Evolutionary conservation across 140 eudicot genomes (phyloP).

Genomic region (Bidens hawaiensis): DNA sequence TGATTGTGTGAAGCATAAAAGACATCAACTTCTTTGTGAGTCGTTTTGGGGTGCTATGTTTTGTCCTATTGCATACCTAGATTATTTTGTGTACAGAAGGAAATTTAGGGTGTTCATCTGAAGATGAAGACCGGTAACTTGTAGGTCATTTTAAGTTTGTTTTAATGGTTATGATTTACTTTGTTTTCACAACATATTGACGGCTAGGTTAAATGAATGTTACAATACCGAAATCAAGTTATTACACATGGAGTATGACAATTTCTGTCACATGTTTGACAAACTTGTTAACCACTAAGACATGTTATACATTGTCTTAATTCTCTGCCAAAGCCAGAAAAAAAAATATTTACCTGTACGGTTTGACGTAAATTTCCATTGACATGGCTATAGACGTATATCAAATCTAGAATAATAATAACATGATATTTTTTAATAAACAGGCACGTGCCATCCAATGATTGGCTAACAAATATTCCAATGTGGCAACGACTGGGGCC

Average conservation of each 20-base stretch:
- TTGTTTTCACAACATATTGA: not conserved
- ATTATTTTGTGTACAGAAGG: too few relatives aligned
- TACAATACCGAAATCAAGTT: not conserved
- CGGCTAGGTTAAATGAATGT: not conserved
- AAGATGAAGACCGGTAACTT: not conserved
- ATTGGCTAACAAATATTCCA: constrained; percentile 20
- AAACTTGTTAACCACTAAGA: not conserved
- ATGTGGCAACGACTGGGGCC: constrained; percentile 18
- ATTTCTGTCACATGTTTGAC: too few relatives aligned
- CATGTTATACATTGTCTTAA: not conserved
- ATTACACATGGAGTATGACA: not conserved
- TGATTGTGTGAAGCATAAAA: not conserved
- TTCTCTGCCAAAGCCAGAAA: too few relatives aligned
- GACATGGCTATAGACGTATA: too few relatives aligned
- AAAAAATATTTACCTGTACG: too few relatives aligned
- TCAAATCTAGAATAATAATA: too few relatives aligned
- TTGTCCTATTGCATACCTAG: not conserved
- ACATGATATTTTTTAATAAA: not conserved
- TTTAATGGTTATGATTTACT: not conserved
- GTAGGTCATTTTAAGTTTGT: not conserved
- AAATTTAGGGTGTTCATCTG: not conserved
- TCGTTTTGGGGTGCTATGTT: not conserved
- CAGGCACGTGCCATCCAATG: constrained; percentile 18
- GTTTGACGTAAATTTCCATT: too few relatives aligned
- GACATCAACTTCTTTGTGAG: not conserved